Base-by-base conservation (phyloP, 2,329 filamentous ascomycete species). In the Pyrenochaeta sp. region DNA sequence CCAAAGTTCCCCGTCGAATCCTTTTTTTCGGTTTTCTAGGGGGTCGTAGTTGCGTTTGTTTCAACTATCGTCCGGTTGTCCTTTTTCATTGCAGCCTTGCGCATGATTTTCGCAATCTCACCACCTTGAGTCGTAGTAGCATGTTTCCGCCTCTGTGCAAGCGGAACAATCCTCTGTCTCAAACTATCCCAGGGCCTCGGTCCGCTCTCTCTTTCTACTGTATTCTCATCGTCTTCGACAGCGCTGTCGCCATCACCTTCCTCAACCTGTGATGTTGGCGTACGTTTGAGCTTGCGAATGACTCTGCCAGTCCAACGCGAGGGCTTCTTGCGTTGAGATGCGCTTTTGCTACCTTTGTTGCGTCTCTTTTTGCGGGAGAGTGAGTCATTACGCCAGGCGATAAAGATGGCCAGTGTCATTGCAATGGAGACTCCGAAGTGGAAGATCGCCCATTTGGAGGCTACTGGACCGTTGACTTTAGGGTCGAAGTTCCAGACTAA, bases 371-470 rank as follows among this genome's bases (percentile, higher is more conserved):
- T 42, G 23, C 40, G 40, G 2, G 40, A 21, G 23, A 42, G 40
- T 5, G 40, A 42, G 40, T 42, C 40, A 23, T 42, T 42, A 23
- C 40, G 40, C 40, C 40, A 42, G 40, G 40, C 40, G 40, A 42
- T 30, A 23, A 42, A 42, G 27, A 42, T 42, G 40, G 14, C 21
- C 14, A 42, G 21, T 2, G 40, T 42, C 40, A 42, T 42, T 21
- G 27, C 21, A n/a, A 30, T 42, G 23, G 40, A 30, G 21, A 30
- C 17, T n/a, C 21, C 23, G 40, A 42, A 42, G 40, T 42, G 40
- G 23, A 42, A 18, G 40, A 42, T 21, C 4, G 15, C 40, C 40
- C 40, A 42, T 10, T 42, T 42, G 7, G 40, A 42, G 5, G 40
- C 21, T 29, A 42, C 40, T 1, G 40, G 40, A 5, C 40, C 40